Conservation (phyloP, 495 filamentous ascomycete genomes). For the Penicillium flavigenum region DNA sequence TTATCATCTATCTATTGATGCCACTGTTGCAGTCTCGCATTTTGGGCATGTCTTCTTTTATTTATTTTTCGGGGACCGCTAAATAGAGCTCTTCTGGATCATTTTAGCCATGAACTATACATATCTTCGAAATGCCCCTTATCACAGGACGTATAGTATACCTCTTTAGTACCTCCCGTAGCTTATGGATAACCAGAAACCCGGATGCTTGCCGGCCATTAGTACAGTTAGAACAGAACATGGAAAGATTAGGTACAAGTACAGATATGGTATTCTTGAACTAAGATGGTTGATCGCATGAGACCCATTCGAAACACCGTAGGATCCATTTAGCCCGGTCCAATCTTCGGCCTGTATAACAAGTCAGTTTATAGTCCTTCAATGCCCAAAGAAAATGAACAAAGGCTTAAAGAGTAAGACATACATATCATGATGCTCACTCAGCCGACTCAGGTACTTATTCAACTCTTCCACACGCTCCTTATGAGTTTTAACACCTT, state of each 20-base stretch:
- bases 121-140: background rate
- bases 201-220: background rate
- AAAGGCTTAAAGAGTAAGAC: constrained; percentile 25
- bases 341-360: constrained; percentile 63
- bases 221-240: background rate
- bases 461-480: constrained; percentile 95
- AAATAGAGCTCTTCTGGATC: constrained; percentile 26
- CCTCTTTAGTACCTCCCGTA: background rate
- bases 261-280: background rate
- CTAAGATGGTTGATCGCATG: constrained; percentile 3
- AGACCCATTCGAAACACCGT: background rate
- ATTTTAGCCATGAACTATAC: constrained; percentile 16
- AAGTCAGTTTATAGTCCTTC: constrained; percentile 16
- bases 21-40: constrained; percentile 4
- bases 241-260: background rate
- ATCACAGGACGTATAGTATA: background rate
- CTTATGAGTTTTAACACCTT: constrained; percentile 93
- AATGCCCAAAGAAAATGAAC: background rate
- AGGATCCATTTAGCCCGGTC: constrained; percentile 56
- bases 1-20: background rate
- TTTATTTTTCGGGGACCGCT: constrained; percentile 10
- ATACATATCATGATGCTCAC: constrained; percentile 97
- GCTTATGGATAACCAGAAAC: background rate
- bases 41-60: constrained; percentile 3
- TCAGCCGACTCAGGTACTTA: constrained; percentile 83